These are phyloP conservation scores for Diaporthe vaccinii DNA, from an alignment of 2,329 filamentous ascomycete species.

Conservation along the genomic window DNA sequence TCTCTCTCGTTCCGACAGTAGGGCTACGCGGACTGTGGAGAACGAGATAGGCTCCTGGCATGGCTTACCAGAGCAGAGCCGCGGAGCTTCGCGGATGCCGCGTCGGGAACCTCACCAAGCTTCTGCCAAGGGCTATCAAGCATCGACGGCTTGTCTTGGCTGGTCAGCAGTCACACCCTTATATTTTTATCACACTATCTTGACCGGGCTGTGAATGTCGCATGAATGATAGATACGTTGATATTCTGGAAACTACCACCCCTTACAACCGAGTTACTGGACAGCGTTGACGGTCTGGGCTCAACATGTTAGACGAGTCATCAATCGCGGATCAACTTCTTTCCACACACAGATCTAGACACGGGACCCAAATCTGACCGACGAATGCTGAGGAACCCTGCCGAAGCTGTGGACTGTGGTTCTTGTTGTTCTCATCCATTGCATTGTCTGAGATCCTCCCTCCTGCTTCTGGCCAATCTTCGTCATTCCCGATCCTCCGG, in stretches of 20 bases:
- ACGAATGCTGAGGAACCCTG: background rate
- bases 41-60: background rate
- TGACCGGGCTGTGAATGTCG: background rate
- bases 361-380: background rate
- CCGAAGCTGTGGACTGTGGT: background rate
- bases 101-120: conserved; percentile 14
- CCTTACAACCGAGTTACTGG: background rate
- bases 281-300: background rate
- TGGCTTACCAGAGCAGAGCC: background rate
- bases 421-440: background rate
- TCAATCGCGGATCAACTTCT: background rate
- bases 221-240: background rate
- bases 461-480: background rate
- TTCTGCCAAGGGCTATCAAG: conserved; percentile 18
- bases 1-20: background rate
- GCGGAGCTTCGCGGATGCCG: background rate
- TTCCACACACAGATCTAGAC: background rate
- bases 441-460: background rate
- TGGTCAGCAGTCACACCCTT: background rate
- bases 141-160: conserved; percentile 2
- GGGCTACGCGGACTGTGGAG: conserved; percentile 14
- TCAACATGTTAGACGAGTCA: background rate
- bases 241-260: background rate
- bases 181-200: background rate
- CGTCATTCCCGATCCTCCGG: conserved; percentile 16